Base-by-base conservation (phyloP, 495 filamentous ascomycete genomes). In the Hypoxylon lenormandii region DNA sequence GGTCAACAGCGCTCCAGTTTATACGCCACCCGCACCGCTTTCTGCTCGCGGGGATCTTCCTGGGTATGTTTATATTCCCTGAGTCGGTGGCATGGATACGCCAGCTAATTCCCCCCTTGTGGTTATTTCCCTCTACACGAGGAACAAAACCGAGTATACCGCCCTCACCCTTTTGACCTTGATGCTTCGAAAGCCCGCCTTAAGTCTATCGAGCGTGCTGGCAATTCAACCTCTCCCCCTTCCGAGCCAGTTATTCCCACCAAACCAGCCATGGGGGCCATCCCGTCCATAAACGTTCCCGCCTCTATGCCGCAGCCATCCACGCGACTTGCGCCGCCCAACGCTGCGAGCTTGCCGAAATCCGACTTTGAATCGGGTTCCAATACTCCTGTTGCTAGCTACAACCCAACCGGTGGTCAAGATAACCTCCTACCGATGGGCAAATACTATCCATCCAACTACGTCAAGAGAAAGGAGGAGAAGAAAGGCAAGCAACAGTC, bases 401-500 rank as follows among this genome's bases (percentile, higher is more conserved):
- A 82, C 55, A 72, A 76, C 23, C 80, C 80, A 12, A 78, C 67
- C 16, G 80, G 80, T 13, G 50, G 63, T 15, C 74, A 78, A 52
- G 74, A 76, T 22, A 73, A 60, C 18, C 72, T 65, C 23, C 70
- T 84, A 18, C 82, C 83, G 0, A 77, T 82, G 70, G 84, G 84
- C n/a, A 85, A 85, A 62, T 86, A 86, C 65, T 83, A 86, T 51
- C 84, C 83, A 4, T 76, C 81, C 13, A 85, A 85, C 72, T 85
- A 82, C 73, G 79, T 82, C 40, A 78, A 72, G 26, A 65, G 76
- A 15, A 74, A 79, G 42, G 72, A 66, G 57, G 67, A 72, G 60
- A 77, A 74, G 58, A 60, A 62, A 11, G 70, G 63, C 36, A 43
- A 21, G 10, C 60, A 61, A 22, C 59, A 59, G 12, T 22, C 37